Conservation (phyloP, 2,329 filamentous ascomycete genomes). For the Penicillium sp. region DNA sequence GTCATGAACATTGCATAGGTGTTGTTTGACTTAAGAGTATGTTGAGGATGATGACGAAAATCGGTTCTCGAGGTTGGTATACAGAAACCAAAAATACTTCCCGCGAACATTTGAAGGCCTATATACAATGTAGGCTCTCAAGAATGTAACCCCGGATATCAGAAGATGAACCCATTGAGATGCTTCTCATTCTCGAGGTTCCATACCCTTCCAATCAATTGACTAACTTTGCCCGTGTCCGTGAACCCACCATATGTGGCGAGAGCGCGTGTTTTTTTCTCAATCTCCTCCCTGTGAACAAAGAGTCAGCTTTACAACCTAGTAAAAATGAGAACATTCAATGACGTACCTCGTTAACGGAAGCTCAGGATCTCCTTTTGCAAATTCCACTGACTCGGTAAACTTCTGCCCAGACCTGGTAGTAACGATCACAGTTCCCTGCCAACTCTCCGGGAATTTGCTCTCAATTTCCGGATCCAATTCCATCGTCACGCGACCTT, state of each 20-base stretch:
- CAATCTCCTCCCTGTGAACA: conserved; percentile 18
- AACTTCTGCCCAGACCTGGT: conserved; percentile 22
- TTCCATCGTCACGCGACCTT: conserved; percentile 29
- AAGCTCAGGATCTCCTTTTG: conserved; percentile 31
- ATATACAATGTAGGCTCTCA: not conserved
- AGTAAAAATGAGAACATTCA: not conserved
- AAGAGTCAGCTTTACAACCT: not conserved
- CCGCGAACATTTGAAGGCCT: not conserved
- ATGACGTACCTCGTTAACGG: conserved; percentile 25
- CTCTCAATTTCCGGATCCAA: conserved; percentile 28
- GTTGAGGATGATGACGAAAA: no score
- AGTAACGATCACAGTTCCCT: conserved; percentile 28
- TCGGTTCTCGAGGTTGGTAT: not conserved
- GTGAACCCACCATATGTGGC: conserved; percentile 24
- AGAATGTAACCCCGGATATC: not conserved
- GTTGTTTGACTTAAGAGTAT: not conserved
- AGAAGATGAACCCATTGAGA: conserved; percentile 21
- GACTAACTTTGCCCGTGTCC: conserved; percentile 15
- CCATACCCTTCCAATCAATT: conserved; percentile 22
- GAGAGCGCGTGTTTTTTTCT: conserved; percentile 20
- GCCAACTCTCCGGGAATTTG: conserved; percentile 29
- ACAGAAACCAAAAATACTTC: not conserved
- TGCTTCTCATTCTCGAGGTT: conserved; percentile 20
- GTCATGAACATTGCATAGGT: not conserved
- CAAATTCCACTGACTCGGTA: conserved; percentile 24